These are phyloP conservation scores for Olyra latifolia DNA, from an alignment of 176 grass and related monocot genomes.

Conservation along the genomic window DNA sequence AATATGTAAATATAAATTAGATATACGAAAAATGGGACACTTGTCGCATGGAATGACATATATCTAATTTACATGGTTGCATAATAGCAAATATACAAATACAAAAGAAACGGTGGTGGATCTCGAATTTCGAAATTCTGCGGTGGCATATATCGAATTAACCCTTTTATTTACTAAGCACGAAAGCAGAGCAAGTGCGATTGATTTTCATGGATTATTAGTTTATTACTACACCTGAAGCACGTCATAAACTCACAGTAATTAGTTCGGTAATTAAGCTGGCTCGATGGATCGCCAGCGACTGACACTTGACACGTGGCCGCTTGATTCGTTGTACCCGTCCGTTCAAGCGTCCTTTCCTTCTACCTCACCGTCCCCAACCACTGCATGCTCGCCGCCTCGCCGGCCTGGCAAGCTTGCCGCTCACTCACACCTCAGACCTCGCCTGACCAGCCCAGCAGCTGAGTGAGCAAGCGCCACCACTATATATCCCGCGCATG, in stretches of 20 bases:
- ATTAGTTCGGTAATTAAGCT: background rate
- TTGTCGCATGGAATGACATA: too few species aligned
- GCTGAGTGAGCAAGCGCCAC: background rate
- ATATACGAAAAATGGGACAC: too few species aligned
- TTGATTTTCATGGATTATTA: background rate
- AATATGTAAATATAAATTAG: too few species aligned
- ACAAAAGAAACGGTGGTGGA: too few species aligned
- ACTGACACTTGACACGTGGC: conserved; percentile 12
- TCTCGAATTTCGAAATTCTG: too few species aligned
- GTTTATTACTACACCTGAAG: background rate
- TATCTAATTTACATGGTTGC: too few species aligned
- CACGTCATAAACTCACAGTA: background rate
- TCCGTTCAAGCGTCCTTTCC: conserved; percentile 26
- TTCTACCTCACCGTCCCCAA: conserved; percentile 32
- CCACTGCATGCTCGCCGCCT: conserved; percentile 28
- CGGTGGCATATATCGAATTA: too few species aligned
- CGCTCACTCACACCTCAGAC: background rate
- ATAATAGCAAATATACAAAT: too few species aligned
- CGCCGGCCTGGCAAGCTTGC: conserved; percentile 4
- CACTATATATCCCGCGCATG: conserved; percentile 47
- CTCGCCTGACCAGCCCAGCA: background rate
- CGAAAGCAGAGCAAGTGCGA: background rate
- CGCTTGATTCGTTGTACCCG: conserved; percentile 30
- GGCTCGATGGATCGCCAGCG: background rate
- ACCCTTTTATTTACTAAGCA: too few species aligned